Percentiles rank a stretch among this genome's conserved stretches.
Conservation (phyloP, 495 filamentous ascomycete species). For the Rhypophila decipiens region DNA sequence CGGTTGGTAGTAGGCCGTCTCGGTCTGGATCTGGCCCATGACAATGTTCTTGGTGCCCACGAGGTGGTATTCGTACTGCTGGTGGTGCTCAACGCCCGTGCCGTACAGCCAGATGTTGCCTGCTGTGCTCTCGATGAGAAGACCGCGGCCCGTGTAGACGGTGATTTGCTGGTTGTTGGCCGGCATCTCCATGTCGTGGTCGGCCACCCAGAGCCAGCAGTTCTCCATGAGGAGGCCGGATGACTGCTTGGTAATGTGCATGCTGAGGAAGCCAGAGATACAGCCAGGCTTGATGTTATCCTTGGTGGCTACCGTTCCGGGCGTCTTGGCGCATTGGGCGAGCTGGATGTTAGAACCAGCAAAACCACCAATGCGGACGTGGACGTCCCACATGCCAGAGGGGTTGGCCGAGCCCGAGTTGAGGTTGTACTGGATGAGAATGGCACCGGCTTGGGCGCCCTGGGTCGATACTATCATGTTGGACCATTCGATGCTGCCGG, state of each 20-base stretch:
- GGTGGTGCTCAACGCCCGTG: conserved; percentile 59
- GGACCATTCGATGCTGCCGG: conserved; percentile 70
- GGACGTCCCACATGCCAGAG: conserved; percentile 83
- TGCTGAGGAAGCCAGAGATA: conserved; percentile 58
- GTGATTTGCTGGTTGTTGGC: conserved; percentile 61
- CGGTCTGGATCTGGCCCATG: conserved; percentile 72
- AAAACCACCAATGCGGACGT: conserved; percentile 74
- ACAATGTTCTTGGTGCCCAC: conserved; percentile 56
- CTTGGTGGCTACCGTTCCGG: conserved; percentile 35
- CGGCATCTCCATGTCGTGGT: conserved; percentile 65
- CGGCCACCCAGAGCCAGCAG: conserved; percentile 63
- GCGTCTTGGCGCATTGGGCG: conserved; percentile 60
- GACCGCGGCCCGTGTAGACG: conserved; percentile 61
- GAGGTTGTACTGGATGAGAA: conserved; percentile 85
- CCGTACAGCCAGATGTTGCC: conserved; percentile 54
- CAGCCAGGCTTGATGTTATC: conserved; percentile 47
- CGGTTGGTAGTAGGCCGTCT: conserved; percentile 60
- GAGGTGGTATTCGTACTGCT: conserved; percentile 75
- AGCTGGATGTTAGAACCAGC: conserved; percentile 72
- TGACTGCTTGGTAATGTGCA: conserved; percentile 58
- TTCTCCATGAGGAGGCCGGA: conserved; percentile 59
- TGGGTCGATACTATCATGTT: conserved; percentile 71
- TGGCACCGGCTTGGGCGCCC: conserved; percentile 69
- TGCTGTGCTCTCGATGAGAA: conserved; percentile 54
- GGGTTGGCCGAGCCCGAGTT: conserved; percentile 52